phyloP scores from a whole-genome alignment of 2,329 filamentous ascomycete species.

The Akanthomyces dipterigenus region DNA sequence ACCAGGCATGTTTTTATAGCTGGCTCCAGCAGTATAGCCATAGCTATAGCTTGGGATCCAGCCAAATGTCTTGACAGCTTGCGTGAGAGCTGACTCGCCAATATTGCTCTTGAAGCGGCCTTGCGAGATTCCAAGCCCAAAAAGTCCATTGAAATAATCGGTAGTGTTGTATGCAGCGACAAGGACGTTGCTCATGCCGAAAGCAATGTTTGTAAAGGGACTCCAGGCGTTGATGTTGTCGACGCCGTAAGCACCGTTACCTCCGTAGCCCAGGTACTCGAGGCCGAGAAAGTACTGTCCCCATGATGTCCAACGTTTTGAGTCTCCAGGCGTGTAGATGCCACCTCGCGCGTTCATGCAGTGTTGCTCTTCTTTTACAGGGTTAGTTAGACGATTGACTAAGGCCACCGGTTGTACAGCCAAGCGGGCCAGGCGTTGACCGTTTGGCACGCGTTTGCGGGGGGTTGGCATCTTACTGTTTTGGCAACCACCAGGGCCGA shows the following conservation, averaged over 20 bases:
- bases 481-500: constrained; percentile 52
- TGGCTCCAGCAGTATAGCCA: constrained; percentile 69
- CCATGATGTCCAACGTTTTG: constrained; percentile 50
- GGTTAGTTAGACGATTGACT: constrained; percentile 12
- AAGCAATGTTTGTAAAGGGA: constrained; percentile 29
- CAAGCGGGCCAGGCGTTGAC: not conserved
- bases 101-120: constrained; percentile 44
- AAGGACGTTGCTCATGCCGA: constrained; percentile 39
- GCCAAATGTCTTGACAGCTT: constrained; percentile 52
- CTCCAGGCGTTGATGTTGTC: constrained; percentile 40
- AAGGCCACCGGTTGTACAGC: not conserved
- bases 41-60: constrained; percentile 66
- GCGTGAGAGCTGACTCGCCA: constrained; percentile 44
- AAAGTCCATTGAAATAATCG: constrained; percentile 45
- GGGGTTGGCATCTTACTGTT: constrained; percentile 33
- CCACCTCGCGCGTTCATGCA: constrained; percentile 54
- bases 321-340: constrained; percentile 47
- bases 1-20: constrained; percentile 48
- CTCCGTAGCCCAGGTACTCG: constrained; percentile 48
- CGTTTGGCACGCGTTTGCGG: not conserved
- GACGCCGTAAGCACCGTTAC: constrained; percentile 59
- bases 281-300: constrained; percentile 56
- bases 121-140: constrained; percentile 50
- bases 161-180: constrained; percentile 50
- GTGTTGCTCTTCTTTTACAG: constrained; percentile 35